A percentile compares a stretch with the other conserved stretches of the same genome.
Evolutionary conservation across 805 yeast genomes (phyloP).

Genomic region (Starmerella riodocensis): DNA sequence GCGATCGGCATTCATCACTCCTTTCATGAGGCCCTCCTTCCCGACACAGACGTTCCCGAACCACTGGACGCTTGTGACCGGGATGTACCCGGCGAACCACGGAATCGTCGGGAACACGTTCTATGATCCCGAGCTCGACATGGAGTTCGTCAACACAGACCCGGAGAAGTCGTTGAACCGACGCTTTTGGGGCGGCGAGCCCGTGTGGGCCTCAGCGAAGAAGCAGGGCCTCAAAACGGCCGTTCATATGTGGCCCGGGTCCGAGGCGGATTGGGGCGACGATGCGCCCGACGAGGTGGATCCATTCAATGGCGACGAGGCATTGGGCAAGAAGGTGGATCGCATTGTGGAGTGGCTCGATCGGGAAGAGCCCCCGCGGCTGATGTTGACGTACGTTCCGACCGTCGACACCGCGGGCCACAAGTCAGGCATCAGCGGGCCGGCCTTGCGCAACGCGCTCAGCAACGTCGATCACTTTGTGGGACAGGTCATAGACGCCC

Average conservation of each 20-base stretch:
- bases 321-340: conserved; percentile 42
- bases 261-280: conserved; percentile 52
- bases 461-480: conserved; percentile 54
- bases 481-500: conserved; percentile 35
- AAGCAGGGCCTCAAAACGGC: conserved; percentile 50
- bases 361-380: conserved; percentile 48
- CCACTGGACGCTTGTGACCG: conserved; percentile 85
- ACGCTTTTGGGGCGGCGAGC: conserved; percentile 86
- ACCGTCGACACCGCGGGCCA: conserved; percentile 73
- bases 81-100: conserved; percentile 67
- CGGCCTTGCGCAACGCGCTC: conserved; percentile 41
- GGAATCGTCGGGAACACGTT: conserved; percentile 80
- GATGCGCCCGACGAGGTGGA: conserved; percentile 45
- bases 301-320: conserved; percentile 50
- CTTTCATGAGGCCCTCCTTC: conserved; percentile 75
- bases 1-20: conserved; percentile 44
- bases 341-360: conserved; percentile 60
- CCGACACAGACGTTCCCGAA: conserved; percentile 87
- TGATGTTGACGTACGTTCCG: conserved; percentile 67
- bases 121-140: conserved; percentile 43
- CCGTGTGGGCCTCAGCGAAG: conserved; percentile 70
- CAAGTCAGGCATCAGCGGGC: conserved; percentile 52
- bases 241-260: conserved; percentile 96
- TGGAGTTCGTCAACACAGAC: conserved; percentile 51
- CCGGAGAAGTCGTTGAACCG: conserved; percentile 38